These are phyloP conservation scores for Ophiostoma piceae DNA, from an alignment of 2,329 filamentous ascomycete genomes.

Conservation along the genomic window DNA sequence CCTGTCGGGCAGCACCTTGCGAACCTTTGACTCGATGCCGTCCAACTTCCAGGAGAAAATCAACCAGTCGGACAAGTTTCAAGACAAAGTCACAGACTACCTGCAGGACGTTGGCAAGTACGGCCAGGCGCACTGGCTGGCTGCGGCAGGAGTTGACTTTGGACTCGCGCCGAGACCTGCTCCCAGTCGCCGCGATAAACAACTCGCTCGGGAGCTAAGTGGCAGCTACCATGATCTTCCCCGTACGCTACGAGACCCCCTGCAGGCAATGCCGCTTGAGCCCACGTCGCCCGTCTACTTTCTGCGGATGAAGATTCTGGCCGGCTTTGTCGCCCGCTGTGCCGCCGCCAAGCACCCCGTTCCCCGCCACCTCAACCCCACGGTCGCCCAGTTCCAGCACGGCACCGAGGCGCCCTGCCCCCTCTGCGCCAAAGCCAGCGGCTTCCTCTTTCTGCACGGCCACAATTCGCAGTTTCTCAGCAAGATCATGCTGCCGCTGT, in stretches of 20 bases:
- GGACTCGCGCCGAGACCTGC: not conserved
- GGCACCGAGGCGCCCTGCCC: not conserved
- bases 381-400: not conserved
- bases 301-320: not conserved
- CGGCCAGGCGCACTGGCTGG: not conserved
- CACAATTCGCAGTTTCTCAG: not conserved
- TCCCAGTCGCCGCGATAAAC: too few relatives aligned
- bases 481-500: not conserved
- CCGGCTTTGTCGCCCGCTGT: not conserved
- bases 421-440: not conserved
- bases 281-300: not conserved
- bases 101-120: not conserved
- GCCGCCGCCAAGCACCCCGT: not conserved
- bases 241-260: not conserved
- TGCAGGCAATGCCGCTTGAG: not conserved
- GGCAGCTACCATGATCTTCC: not conserved
- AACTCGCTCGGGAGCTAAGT: too few relatives aligned
- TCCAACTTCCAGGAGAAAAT: not conserved
- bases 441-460: not conserved
- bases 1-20: not conserved
- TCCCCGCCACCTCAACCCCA: not conserved
- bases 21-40: not conserved
- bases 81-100: not conserved
- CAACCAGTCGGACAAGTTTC: not conserved
- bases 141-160: not conserved